These are phyloP conservation scores for Paramecium biaurelia DNA, from an alignment of 73 alveolate genomes.

Conservation along the genomic window DNA sequence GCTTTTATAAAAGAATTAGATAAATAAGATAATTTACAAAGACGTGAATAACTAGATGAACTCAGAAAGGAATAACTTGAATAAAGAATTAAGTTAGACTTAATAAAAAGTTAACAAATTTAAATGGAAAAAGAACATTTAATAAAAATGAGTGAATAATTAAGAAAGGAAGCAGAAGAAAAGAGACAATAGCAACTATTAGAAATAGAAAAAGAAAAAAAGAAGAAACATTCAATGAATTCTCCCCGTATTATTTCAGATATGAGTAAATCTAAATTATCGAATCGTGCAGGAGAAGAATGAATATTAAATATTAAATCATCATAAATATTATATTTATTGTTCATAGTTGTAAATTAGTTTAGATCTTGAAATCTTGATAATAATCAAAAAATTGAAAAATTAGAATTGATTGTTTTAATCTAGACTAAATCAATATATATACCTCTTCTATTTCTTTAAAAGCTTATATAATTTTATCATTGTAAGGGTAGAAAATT, in stretches of 20 bases:
- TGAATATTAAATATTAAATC: background rate
- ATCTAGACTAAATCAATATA: constrained; percentile 15
- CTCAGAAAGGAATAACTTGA: constrained; percentile 2
- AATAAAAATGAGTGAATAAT: constrained; percentile 37
- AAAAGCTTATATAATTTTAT: constrained; percentile 63
- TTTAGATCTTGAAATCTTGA: background rate
- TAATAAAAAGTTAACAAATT: background rate
- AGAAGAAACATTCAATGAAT: constrained; percentile 19
- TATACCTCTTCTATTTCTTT: constrained; percentile 68
- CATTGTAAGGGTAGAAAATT: constrained; percentile 62
- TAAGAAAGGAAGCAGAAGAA: constrained; percentile 47
- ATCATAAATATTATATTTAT: background rate
- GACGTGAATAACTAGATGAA: constrained; percentile 21
- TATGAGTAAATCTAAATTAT: background rate
- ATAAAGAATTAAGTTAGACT: background rate
- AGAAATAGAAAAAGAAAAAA: constrained; percentile 31
- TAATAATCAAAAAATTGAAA: background rate
- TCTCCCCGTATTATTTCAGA: background rate
- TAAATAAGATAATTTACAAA: background rate
- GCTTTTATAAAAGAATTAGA: constrained; percentile 1
- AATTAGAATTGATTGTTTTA: background rate
- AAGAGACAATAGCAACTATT: background rate
- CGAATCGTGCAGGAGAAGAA: constrained; percentile 20
- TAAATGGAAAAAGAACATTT: constrained; percentile 7
- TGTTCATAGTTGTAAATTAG: background rate